phyloP scores from a whole-genome alignment of 2,329 filamentous ascomycete species.

The Ophiostoma ulmi region DNA sequence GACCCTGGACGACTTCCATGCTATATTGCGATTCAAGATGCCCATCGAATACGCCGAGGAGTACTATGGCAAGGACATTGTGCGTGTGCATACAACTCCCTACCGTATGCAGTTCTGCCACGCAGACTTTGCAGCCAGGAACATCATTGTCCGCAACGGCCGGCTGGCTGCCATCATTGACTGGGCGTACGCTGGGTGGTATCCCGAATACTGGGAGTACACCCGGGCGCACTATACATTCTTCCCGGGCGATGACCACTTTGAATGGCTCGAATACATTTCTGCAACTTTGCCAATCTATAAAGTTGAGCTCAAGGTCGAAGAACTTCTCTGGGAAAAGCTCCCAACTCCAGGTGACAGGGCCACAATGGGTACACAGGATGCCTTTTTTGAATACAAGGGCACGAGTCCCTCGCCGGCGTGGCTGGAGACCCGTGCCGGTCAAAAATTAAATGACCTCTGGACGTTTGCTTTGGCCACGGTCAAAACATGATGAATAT shows the following conservation, averaged over 20 bases:
- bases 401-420: background rate
- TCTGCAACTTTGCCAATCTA: background rate
- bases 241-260: background rate
- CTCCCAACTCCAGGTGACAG: background rate
- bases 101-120: conserved; percentile 38
- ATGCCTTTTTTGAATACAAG: background rate
- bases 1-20: conserved; percentile 17
- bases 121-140: conserved; percentile 50
- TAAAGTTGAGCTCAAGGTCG: background rate
- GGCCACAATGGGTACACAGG: background rate
- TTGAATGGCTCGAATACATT: background rate
- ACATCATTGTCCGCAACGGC: conserved; percentile 41
- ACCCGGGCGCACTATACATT: conserved; percentile 17
- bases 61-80: conserved; percentile 10
- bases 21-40: conserved; percentile 13
- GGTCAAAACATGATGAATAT: too few species aligned
- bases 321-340: background rate
- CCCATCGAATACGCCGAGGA: conserved; percentile 13
- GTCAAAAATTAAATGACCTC: background rate
- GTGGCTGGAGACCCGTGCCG: background rate
- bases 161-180: conserved; percentile 42
- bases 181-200: conserved; percentile 47
- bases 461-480: background rate
- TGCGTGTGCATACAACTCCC: conserved; percentile 11
- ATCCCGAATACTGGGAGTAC: conserved; percentile 41